A percentile compares a stretch with the other conserved stretches of the same genome.
These are phyloP conservation scores for Emericellopsis terricola DNA, from an alignment of 495 filamentous ascomycete genomes.

Conservation along the genomic window DNA sequence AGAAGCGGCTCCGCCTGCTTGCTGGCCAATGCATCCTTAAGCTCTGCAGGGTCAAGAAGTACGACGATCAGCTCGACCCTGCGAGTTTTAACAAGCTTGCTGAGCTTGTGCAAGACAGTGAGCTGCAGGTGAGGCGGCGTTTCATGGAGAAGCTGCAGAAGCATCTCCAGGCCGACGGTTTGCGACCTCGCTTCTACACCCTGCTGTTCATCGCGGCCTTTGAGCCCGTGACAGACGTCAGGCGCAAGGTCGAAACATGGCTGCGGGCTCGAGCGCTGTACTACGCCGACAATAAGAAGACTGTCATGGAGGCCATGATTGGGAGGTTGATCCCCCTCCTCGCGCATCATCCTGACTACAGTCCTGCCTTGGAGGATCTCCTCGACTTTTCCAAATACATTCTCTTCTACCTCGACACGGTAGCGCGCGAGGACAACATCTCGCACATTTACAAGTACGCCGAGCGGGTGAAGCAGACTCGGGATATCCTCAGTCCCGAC, in stretches of 20 bases:
- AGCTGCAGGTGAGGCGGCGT: constrained; percentile 50
- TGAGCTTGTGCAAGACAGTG: constrained; percentile 57
- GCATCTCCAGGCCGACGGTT: constrained; percentile 47
- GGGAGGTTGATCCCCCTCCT: constrained; percentile 70
- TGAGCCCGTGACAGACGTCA: constrained; percentile 54
- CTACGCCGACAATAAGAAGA: constrained; percentile 32
- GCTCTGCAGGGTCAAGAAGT: constrained; percentile 51
- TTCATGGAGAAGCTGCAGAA: constrained; percentile 81
- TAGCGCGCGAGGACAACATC: constrained; percentile 74
- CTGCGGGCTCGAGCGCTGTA: constrained; percentile 55
- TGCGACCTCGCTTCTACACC: constrained; percentile 67
- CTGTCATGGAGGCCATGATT: constrained; percentile 68
- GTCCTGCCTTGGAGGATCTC: constrained; percentile 45
- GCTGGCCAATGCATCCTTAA: constrained; percentile 75
- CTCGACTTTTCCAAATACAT: constrained; percentile 71
- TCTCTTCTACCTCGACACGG: constrained; percentile 67
- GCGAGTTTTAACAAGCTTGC: constrained; percentile 65
- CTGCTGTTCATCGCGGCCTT: constrained; percentile 81
- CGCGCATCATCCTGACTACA: constrained; percentile 90
- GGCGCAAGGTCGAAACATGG: constrained; percentile 67
- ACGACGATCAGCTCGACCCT: constrained; percentile 58
- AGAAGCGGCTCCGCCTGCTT: constrained; percentile 56
- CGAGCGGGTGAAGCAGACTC: constrained; percentile 79
- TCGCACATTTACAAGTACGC: constrained; percentile 81
- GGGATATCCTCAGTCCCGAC: constrained; percentile 48